phyloP scores from a whole-genome alignment of 345 rosid genomes.

The Corymbia maculata region DNA sequence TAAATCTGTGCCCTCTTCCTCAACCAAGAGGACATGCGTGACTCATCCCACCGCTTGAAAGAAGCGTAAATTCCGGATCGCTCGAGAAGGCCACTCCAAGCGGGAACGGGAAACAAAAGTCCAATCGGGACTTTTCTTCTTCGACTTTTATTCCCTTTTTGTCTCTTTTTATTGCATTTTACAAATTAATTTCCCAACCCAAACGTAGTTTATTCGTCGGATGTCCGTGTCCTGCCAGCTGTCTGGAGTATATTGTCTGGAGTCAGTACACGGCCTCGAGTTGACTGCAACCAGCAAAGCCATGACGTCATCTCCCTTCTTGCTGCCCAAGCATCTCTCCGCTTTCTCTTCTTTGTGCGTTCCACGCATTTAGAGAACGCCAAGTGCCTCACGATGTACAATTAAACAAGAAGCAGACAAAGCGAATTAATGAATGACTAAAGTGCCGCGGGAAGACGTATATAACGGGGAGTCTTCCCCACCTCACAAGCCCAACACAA shows the following conservation, averaged over 20 bases:
- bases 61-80: neutral
- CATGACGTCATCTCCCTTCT: neutral
- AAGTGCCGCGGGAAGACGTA: neutral
- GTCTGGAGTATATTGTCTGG: neutral
- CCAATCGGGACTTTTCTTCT: neutral
- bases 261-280: no score
- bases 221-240: neutral
- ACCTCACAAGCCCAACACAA: neutral
- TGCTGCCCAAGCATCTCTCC: neutral
- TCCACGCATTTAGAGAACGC: neutral
- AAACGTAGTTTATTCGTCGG: neutral
- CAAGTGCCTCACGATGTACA: neutral
- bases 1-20: no score
- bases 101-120: neutral
- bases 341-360: neutral
- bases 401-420: neutral
- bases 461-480: neutral
- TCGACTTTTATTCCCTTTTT: neutral
- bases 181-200: neutral
- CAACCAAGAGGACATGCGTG: neutral
- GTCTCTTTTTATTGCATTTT: neutral
- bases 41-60: neutral
- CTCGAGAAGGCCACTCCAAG: neutral
- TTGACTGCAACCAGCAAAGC: neutral
- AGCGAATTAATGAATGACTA: neutral